These are phyloP conservation scores for Spongispora temasekensis DNA, from an alignment of 1,284 basidiomycete genomes.

Conservation along the genomic window DNA sequence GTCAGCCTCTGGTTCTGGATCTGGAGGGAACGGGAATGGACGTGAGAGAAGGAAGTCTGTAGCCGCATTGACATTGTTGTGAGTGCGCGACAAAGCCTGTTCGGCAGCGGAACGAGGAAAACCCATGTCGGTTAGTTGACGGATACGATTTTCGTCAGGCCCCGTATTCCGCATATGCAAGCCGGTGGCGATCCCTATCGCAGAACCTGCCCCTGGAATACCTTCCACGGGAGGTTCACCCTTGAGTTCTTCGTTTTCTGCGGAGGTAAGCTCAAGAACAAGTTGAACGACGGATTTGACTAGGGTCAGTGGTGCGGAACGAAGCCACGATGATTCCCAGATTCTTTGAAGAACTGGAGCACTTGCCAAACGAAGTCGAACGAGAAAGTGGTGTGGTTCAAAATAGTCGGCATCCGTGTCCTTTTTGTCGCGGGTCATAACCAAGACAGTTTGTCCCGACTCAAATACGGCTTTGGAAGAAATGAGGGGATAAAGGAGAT, in stretches of 20 bases:
- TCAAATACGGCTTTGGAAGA: constrained; percentile 83
- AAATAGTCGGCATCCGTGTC: constrained; percentile 78
- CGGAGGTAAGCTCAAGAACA: constrained; percentile 81
- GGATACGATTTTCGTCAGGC: constrained; percentile 76
- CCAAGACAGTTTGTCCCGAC: constrained; percentile 77
- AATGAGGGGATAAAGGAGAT: constrained; percentile 77
- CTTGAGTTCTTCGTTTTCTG: constrained; percentile 76
- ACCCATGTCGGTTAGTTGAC: constrained; percentile 94
- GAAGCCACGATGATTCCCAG: constrained; percentile 88
- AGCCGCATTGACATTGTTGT: constrained; percentile 89
- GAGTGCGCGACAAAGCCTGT: constrained; percentile 78
- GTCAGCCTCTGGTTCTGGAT: constrained; percentile 41
- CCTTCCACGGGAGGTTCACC: constrained; percentile 34
- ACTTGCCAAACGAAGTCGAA: constrained; percentile 74
- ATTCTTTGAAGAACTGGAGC: constrained; percentile 70
- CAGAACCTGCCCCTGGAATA: constrained; percentile 27
- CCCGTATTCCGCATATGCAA: constrained; percentile 47
- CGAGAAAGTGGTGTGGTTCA: constrained; percentile 83
- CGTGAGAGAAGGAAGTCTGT: constrained; percentile 87
- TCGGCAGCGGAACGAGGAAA: constrained; percentile 87
- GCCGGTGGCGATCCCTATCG: constrained; percentile 37
- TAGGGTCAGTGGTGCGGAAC: constrained; percentile 69
- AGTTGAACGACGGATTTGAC: constrained; percentile 77
- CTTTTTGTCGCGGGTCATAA: constrained; percentile 76
- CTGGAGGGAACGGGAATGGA: constrained; percentile 76